These are phyloP conservation scores for Rhizopogon vesiculosus DNA, from an alignment of 768 basidiomycete species.

Conservation along the genomic window DNA sequence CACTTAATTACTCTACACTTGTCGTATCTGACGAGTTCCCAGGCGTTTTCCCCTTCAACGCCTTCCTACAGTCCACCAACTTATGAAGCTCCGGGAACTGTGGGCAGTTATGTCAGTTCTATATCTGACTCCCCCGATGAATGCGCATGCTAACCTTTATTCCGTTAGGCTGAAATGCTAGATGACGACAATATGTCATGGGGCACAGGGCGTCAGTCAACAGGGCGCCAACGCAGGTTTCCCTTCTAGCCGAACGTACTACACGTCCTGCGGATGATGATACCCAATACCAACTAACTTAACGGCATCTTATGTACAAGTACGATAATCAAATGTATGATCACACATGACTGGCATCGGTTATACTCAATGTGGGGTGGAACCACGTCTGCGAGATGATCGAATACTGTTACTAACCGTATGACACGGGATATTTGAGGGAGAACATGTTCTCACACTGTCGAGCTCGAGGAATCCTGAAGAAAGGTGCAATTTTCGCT, in stretches of 20 bases:
- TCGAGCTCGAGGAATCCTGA: background rate
- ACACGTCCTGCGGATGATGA: background rate
- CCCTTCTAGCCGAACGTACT: conserved; percentile 5
- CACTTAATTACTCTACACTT: background rate
- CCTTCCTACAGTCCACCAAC: background rate
- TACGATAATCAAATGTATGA: conserved; percentile 13
- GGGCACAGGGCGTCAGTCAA: conserved; percentile 3
- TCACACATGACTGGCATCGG: background rate
- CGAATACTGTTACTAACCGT: background rate
- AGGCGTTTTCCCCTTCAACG: conserved; percentile 5
- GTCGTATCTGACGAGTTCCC: conserved; percentile 6
- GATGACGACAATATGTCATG: conserved; percentile 26
- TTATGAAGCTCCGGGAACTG: background rate
- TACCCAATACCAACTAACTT: conserved; percentile 1
- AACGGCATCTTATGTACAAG: conserved; percentile 6
- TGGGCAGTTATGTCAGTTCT: conserved; percentile 12
- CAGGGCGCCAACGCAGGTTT: conserved; percentile 3
- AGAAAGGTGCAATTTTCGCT: background rate
- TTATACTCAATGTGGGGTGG: background rate
- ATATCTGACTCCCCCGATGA: background rate
- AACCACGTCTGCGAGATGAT: background rate
- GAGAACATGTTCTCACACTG: background rate
- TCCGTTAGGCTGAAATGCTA: conserved; percentile 20
- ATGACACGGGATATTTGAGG: background rate
- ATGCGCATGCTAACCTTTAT: background rate